phyloP scores from a whole-genome alignment of 345 rosid species.

The Acer negundo region DNA sequence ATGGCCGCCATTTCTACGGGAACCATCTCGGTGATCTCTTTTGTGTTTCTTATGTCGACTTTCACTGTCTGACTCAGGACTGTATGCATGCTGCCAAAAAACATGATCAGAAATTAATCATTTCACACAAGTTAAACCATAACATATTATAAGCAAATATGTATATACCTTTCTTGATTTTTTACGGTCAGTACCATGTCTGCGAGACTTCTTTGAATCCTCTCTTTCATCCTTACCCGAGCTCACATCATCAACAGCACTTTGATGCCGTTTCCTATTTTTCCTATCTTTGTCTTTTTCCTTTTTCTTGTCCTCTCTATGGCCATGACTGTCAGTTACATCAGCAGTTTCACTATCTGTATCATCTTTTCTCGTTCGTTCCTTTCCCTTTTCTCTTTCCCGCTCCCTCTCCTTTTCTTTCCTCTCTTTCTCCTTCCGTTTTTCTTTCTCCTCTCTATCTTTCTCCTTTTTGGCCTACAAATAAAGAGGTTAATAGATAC shows the following conservation, averaged over 20 bases:
- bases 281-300: slow-evolving; percentile 85
- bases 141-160: neutral
- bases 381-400: slow-evolving; percentile 81
- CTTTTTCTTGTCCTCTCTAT: slow-evolving; percentile 78
- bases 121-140: slow-evolving; percentile 10
- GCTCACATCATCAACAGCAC: slow-evolving; percentile 64
- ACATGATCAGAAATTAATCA: slow-evolving; percentile 4
- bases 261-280: slow-evolving; percentile 77
- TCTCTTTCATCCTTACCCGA: slow-evolving; percentile 88
- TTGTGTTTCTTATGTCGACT: slow-evolving; percentile 71
- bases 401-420: slow-evolving; percentile 80
- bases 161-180: slow-evolving; percentile 81
- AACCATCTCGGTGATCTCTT: slow-evolving; percentile 72
- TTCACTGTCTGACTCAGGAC: slow-evolving; percentile 86
- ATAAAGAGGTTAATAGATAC: neutral
- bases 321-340: slow-evolving; percentile 52
- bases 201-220: slow-evolving; percentile 74
- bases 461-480: slow-evolving; percentile 77
- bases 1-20: slow-evolving; percentile 62
- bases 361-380: slow-evolving; percentile 71
- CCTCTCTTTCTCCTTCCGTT: slow-evolving; percentile 65
- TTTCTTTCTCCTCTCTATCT: slow-evolving; percentile 63
- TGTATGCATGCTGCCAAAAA: slow-evolving; percentile 64
- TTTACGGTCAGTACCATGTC: slow-evolving; percentile 80
- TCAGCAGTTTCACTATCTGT: slow-evolving; percentile 80